phyloP scores from a whole-genome alignment of 345 rosid species.

The Citrus trifoliata region DNA sequence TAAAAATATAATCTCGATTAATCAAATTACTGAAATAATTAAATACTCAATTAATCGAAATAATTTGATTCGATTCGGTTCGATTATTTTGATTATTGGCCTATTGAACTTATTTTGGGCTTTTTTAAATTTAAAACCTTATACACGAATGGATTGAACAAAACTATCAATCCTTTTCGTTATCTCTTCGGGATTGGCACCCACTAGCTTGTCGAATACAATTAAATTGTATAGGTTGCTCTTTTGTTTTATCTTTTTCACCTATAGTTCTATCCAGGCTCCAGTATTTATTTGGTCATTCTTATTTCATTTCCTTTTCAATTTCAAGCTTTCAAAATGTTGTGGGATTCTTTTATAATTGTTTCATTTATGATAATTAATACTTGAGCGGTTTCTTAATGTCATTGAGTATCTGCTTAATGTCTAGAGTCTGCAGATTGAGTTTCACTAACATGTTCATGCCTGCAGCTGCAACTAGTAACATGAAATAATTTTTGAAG shows the following conservation, averaged over 20 bases:
- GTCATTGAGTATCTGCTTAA: neutral
- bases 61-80: too few species aligned
- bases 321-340: neutral
- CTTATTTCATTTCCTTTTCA: neutral
- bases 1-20: too few species aligned
- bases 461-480: neutral
- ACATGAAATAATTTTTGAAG: neutral
- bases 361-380: neutral
- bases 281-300: constrained; percentile 9
- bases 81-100: too few species aligned
- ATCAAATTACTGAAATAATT: too few species aligned
- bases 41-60: too few species aligned
- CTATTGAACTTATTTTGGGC: too few species aligned
- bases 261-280: neutral
- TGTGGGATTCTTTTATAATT: constrained; percentile 12
- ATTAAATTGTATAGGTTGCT: constrained; percentile 40
- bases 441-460: neutral
- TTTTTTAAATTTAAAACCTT: too few species aligned
- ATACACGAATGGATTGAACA: too few species aligned
- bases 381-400: neutral
- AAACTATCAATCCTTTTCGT: too few species aligned
- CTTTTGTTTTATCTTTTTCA: neutral
- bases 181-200: too few species aligned
- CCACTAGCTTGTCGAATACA: neutral
- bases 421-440: neutral